Evolutionary conservation across 352 stramenopile species (phyloP), one percentile per base, ranked within the genome.

Genomic region (Pythium rishiriense): DNA sequence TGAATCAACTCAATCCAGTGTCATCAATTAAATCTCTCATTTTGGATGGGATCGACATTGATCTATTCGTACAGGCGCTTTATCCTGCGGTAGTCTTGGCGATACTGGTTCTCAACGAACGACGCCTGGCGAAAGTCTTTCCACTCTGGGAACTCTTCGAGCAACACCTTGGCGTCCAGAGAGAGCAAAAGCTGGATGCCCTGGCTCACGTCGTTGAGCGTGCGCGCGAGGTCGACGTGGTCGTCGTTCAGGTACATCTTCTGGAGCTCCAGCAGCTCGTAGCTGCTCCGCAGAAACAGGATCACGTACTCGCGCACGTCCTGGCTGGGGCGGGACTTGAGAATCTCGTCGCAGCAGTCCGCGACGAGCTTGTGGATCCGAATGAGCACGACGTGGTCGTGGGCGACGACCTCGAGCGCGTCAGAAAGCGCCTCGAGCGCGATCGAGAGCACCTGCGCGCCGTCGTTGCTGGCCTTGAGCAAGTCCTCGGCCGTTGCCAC

Each of bases 181-280:
- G 87, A 95, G 10, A 98, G 72, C 60, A 98, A 72, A 31, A 97
- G 65, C 57, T 96, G 81, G 55, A 98, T 96, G 24, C 79, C 87
- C 50, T 98, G 90, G 25, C 90, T 94, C 56, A 98, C 82, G 53
- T 98, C 94, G 51, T 97, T 93, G 31, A 94, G 78, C 29, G 93
- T 98, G 47, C 87, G 75, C 37, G 88, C 94, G 17, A 98, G 72
- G 66, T 98, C 90, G 52, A 97, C 93, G 66, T 98, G 93, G 66
- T 97, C 87, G 21, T 76, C 60, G 66, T 96, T 93, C 33, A 96
- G 63, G 39, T 90, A 86, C 46, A 66, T 62, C 19, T 77, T 73
- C 73, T 98, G 92, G n/a, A 97, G 75, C 73, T 96, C 82, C 4
- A 97, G 75, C 55, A 98, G 73, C 62, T 93, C 79, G 57, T 88